Conservation (phyloP, 2,329 filamentous ascomycete species). For the Venturiaceae sp. region DNA sequence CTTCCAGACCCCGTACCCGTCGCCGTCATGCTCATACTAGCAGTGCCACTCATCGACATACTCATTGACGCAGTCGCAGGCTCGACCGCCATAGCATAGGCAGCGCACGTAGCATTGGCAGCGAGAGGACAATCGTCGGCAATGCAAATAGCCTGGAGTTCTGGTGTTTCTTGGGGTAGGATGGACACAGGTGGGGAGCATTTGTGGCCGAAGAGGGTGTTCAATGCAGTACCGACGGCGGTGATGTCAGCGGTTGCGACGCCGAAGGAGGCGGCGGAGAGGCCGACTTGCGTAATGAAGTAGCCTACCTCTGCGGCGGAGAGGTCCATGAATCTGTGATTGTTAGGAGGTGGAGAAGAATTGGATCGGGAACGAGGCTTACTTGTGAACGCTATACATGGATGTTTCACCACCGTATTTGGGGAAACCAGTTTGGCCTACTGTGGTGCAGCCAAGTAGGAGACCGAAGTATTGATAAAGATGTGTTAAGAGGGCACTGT, state of each 20-base stretch:
- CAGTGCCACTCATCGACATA: too few relatives aligned
- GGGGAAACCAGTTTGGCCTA: constrained; percentile 40
- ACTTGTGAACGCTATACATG: constrained; percentile 46
- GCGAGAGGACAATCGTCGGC: constrained; percentile 40
- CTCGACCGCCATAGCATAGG: constrained; percentile 25
- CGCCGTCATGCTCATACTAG: too few relatives aligned
- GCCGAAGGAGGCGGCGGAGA: constrained; percentile 49
- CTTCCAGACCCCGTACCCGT: too few relatives aligned
- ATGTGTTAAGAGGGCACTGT: constrained; percentile 40
- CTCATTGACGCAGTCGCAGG: neutral
- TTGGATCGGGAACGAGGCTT: neutral
- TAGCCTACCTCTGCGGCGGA: constrained; percentile 42
- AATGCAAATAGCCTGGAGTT: constrained; percentile 49
- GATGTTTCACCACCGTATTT: constrained; percentile 36
- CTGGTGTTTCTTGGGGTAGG: constrained; percentile 33
- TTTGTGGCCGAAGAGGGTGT: constrained; percentile 39
- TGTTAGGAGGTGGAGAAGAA: neutral
- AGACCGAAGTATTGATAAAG: constrained; percentile 53
- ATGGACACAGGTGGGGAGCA: constrained; percentile 39
- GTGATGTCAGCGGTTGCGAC: constrained; percentile 44
- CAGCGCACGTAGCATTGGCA: constrained; percentile 34
- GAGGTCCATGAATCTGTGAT: constrained; percentile 47
- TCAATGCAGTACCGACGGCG: constrained; percentile 40
- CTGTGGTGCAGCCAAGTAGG: constrained; percentile 45
- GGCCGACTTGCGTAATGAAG: constrained; percentile 50